Conservation (phyloP, 192 early-diverging fungal genomes). For the Obelidium mucronatum region DNA sequence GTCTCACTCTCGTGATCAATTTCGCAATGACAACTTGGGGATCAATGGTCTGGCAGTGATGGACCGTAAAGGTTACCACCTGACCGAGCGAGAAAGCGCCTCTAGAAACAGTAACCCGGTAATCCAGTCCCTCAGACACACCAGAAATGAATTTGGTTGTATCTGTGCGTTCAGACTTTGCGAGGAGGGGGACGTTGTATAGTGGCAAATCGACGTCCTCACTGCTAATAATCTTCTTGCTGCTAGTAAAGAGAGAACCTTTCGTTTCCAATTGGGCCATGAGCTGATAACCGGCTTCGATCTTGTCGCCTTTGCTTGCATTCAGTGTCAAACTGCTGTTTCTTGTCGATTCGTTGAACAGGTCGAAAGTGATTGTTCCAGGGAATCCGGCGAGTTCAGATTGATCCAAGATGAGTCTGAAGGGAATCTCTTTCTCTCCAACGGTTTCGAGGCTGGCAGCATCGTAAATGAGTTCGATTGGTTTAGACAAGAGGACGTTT, state of each 20-base stretch:
- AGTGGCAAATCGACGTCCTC: slow-evolving; percentile 37
- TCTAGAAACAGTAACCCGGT: slow-evolving; percentile 28
- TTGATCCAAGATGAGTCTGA: slow-evolving; percentile 11
- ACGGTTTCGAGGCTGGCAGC: background rate
- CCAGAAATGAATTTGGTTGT: slow-evolving; percentile 32
- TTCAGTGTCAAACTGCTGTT: background rate
- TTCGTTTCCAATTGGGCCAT: slow-evolving; percentile 22
- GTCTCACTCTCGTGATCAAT: slow-evolving; percentile 1
- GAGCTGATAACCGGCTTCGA: slow-evolving; percentile 17
- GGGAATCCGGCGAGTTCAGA: slow-evolving; percentile 3
- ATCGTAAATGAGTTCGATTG: background rate
- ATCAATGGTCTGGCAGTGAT: background rate
- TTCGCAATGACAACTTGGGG: background rate
- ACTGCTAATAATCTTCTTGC: background rate
- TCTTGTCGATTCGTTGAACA: too few relatives aligned
- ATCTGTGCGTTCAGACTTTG: slow-evolving; percentile 3
- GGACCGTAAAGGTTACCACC: slow-evolving; percentile 9
- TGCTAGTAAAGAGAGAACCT: slow-evolving; percentile 1
- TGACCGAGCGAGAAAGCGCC: slow-evolving; percentile 10
- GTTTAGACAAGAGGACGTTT: background rate
- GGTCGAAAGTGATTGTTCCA: slow-evolving; percentile 12
- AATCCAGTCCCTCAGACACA: slow-evolving; percentile 1
- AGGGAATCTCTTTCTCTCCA: slow-evolving; percentile 19
- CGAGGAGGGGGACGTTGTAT: slow-evolving; percentile 31
- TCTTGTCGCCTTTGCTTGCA: background rate